Evolutionary conservation across 192 early-diverging fungal species (phyloP).

Genomic region (Rhizophagus sp.): DNA sequence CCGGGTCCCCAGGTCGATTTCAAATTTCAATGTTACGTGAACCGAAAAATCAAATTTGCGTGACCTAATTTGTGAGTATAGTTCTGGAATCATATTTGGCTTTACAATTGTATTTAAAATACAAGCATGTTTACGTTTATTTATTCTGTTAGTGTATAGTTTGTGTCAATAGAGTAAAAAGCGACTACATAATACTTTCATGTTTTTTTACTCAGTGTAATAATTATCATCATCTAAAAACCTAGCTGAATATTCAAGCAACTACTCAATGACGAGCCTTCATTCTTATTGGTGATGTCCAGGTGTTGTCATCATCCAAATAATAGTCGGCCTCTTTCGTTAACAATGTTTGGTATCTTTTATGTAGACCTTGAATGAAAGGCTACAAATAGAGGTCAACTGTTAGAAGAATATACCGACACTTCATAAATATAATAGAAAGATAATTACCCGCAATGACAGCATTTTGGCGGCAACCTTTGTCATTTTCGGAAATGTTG

Average conservation of each 20-base stretch:
- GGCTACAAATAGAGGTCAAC: slow-evolving; percentile 24
- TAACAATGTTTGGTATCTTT: slow-evolving; percentile 25
- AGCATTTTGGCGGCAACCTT: slow-evolving; percentile 25
- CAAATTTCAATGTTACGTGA: too few species aligned
- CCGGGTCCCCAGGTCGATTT: too few species aligned
- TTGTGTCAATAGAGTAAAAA: too few species aligned
- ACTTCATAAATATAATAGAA: slow-evolving; percentile 14
- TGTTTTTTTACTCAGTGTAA: too few species aligned
- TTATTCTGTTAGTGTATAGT: too few species aligned
- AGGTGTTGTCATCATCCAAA: slow-evolving; percentile 19
- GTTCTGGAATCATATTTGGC: too few species aligned
- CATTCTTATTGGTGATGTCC: slow-evolving; percentile 14
- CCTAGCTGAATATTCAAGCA: slow-evolving; percentile 10
- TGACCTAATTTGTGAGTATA: too few species aligned
- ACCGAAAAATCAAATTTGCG: too few species aligned
- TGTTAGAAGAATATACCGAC: slow-evolving; percentile 19
- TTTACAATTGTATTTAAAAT: too few species aligned
- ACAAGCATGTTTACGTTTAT: too few species aligned
- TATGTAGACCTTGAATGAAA: slow-evolving; percentile 25
- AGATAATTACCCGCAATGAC: slow-evolving; percentile 26
- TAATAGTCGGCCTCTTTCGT: slow-evolving; percentile 20
- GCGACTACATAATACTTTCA: neutral
- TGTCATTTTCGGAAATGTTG: slow-evolving; percentile 20
- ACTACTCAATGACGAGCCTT: slow-evolving; percentile 22
- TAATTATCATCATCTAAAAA: slow-evolving; percentile 11